phyloP scores from a whole-genome alignment of 345 rosid genomes.

The Combretum micranthum region DNA sequence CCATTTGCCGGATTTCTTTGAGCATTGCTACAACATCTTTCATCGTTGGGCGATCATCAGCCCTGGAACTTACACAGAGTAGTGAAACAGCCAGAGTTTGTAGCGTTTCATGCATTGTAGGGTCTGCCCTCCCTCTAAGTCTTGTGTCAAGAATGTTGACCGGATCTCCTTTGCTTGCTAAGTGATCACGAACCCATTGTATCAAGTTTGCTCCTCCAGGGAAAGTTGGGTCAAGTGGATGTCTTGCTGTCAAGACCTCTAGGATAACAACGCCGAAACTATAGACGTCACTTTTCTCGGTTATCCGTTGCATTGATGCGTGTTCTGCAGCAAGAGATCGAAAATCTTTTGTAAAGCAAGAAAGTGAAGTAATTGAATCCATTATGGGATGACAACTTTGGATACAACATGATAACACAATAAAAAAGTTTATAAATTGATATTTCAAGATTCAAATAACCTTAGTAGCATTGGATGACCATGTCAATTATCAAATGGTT shows the following conservation, averaged over 20 bases:
- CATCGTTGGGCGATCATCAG: conserved; percentile 71
- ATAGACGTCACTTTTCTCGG: conserved; percentile 88
- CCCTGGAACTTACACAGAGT: conserved; percentile 57
- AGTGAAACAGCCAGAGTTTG: conserved; percentile 87
- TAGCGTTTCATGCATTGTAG: conserved; percentile 77
- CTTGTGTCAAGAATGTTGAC: conserved; percentile 63
- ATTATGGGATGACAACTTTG: too few relatives aligned
- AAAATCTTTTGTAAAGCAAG: neutral
- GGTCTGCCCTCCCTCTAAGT: conserved; percentile 72
- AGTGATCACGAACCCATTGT: conserved; percentile 83
- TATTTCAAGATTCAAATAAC: too few relatives aligned
- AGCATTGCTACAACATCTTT: conserved; percentile 93
- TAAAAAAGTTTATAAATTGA: too few relatives aligned
- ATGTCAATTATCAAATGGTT: too few relatives aligned
- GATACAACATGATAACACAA: too few relatives aligned
- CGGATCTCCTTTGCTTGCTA: conserved; percentile 54
- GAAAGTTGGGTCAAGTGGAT: conserved; percentile 81
- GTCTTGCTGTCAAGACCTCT: conserved; percentile 85
- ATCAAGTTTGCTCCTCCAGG: conserved; percentile 76
- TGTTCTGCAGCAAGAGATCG: conserved; percentile 40
- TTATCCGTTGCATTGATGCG: conserved; percentile 68
- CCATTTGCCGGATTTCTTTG: conserved; percentile 70
- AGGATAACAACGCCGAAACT: conserved; percentile 77
- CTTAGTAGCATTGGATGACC: too few relatives aligned
- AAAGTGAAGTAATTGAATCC: neutral